Conservation (phyloP, 768 basidiomycete genomes). For the Naganishia onofrii region DNA sequence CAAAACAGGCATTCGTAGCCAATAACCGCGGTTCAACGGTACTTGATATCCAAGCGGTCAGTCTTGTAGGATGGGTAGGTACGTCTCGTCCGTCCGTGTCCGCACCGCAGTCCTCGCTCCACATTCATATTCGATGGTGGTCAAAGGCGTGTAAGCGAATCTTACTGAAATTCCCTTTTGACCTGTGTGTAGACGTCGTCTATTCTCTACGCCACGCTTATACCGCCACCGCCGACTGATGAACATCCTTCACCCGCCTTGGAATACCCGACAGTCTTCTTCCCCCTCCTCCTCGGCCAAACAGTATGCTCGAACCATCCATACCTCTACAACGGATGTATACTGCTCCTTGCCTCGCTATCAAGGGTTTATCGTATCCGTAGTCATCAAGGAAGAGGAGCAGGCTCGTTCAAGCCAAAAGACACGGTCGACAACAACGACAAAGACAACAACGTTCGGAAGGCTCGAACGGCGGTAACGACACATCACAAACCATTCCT, state of each 20-base stretch:
- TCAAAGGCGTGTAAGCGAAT: too few relatives aligned
- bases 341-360: constrained; percentile 37
- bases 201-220: constrained; percentile 58
- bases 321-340: constrained; percentile 55
- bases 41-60: constrained; percentile 66
- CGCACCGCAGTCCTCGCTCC: too few relatives aligned
- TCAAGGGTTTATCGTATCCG: constrained; percentile 17
- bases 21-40: constrained; percentile 70
- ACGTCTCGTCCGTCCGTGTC: not conserved
- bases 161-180: too few relatives aligned
- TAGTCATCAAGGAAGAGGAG: constrained; percentile 11
- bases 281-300: constrained; percentile 78
- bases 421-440: too few relatives aligned
- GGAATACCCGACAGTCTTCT: constrained; percentile 66
- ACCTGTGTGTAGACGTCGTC: constrained; percentile 63
- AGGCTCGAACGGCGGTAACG: not conserved
- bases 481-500: constrained; percentile 59
- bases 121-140: too few relatives aligned
- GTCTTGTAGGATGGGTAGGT: constrained; percentile 65
- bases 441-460: too few relatives aligned
- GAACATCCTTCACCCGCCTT: constrained; percentile 36
- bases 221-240: not conserved
- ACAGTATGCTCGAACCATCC: constrained; percentile 70
- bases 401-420: too few relatives aligned
- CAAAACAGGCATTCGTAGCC: constrained; percentile 80